Base-by-base conservation (phyloP, 202 grass and related monocot species). In the Setaria viridis region DNA sequence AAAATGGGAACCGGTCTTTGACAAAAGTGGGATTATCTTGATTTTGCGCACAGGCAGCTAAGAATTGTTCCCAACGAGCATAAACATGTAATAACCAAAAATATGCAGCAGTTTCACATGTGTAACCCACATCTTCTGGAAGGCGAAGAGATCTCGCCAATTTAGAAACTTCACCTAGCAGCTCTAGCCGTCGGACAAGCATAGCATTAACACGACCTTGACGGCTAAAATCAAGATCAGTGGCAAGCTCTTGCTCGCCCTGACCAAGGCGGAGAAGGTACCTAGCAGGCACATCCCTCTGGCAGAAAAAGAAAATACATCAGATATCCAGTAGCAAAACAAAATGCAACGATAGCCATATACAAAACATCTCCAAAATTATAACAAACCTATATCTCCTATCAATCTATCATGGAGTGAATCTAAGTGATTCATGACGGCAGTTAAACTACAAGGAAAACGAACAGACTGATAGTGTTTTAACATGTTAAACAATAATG, bases 191-290 rank as follows among this genome's bases (percentile, higher is more conserved):
- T 7, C 92, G 88, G 29, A 96, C 93, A 30, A 99, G 97, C 97
- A 99, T 99, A 70, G 93, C 90, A 80, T 99, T 99, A 11, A 94
- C 97, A 88, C 92, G 93, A 34, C 97, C 97, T 86, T 99, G 97
- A 87, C 92, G 97, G 65, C 97, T 99, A 78, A 99, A 99, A 80
- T 99, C 97, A 30, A 99, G 93, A 94, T 99, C 97, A 45, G 97
- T 99, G 88, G 97, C 97, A 21, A 99, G 85, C 82, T 99, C 97
- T 91, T 96, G 93, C 81, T 99, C 97, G 15, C 97, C 97, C 72
- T 99, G 97, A 92, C 93, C 97, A 75, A 99, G 88, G 69, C 97
- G 91, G 72, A 99, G 97, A 85, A 99, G 93, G 77, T 99, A 99
- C 84, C 97, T 94, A 56, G 94, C 97, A 70, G 97, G 97, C 53